Conservation (phyloP, 108 stramenopile genomes). For the Nitzschia inconspicua region DNA sequence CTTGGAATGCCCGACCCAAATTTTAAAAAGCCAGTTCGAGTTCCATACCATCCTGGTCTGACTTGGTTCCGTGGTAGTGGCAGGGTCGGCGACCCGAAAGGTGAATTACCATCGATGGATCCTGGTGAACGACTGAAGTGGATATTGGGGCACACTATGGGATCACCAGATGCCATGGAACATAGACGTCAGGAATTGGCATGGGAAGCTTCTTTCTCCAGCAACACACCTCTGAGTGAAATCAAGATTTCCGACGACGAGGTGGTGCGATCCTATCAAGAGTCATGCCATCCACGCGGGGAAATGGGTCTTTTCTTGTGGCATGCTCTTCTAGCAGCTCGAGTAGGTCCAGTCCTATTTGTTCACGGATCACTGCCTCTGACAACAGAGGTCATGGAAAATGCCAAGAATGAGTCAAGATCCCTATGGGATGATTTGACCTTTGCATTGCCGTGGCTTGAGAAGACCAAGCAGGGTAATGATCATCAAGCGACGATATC, state of each 20-base stretch:
- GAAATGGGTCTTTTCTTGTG: conserved; percentile 71
- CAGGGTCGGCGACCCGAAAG: conserved; percentile 40
- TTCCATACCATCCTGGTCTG: conserved; percentile 60
- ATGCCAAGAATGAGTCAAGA: neutral
- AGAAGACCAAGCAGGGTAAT: neutral
- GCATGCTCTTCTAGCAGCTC: conserved; percentile 45
- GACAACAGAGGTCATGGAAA: conserved; percentile 13
- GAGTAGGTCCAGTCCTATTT: conserved; percentile 57
- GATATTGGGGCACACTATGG: conserved; percentile 80
- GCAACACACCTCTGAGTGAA: neutral
- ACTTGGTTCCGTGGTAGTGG: conserved; percentile 66
- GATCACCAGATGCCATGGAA: conserved; percentile 78
- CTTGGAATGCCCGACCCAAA: conserved; percentile 28
- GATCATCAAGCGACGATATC: neutral
- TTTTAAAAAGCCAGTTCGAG: neutral
- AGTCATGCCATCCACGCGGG: conserved; percentile 64
- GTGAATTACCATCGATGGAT: conserved; percentile 16
- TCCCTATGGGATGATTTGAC: conserved; percentile 44
- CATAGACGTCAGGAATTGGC: conserved; percentile 56
- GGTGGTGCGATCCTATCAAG: conserved; percentile 67
- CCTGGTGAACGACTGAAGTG: conserved; percentile 63
- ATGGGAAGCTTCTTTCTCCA: conserved; percentile 25
- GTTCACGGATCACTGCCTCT: conserved; percentile 79
- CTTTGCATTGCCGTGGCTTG: conserved; percentile 67
- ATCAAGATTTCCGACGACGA: conserved; percentile 42